Conservation (phyloP, 768 basidiomycete genomes). For the Podaxis sp. region DNA sequence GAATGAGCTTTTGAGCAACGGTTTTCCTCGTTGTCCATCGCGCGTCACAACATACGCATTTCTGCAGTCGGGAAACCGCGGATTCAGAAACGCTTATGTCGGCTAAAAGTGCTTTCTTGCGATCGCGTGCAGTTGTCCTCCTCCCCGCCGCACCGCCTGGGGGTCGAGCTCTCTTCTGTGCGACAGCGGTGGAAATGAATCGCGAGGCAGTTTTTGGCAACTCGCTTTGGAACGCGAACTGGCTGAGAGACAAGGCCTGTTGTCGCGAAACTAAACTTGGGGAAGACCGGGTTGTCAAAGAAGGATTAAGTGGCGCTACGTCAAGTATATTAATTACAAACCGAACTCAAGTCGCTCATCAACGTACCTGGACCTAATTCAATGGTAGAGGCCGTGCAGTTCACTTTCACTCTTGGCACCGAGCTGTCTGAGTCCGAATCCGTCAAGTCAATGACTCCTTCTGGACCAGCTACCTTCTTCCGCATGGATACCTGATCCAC, state of each 20-base stretch:
- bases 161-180: neutral
- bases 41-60: conserved; percentile 63
- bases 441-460: conserved; percentile 22
- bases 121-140: neutral
- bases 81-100: neutral
- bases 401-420: neutral
- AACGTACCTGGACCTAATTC: no score
- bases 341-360: no score
- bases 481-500: conserved; percentile 17
- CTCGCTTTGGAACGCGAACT: neutral
- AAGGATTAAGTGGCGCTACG: neutral
- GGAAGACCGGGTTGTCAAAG: neutral
- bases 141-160: neutral
- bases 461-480: neutral
- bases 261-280: neutral
- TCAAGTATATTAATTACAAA: neutral
- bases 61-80: conserved; percentile 17
- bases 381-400: no score
- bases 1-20: conserved; percentile 56
- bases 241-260: neutral
- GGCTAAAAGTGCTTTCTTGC: neutral
- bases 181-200: neutral
- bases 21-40: conserved; percentile 73
- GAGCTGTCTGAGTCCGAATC: conserved; percentile 19
- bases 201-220: neutral